Conservation (phyloP, 2,329 filamentous ascomycete genomes). For the Didymella segeticola region DNA sequence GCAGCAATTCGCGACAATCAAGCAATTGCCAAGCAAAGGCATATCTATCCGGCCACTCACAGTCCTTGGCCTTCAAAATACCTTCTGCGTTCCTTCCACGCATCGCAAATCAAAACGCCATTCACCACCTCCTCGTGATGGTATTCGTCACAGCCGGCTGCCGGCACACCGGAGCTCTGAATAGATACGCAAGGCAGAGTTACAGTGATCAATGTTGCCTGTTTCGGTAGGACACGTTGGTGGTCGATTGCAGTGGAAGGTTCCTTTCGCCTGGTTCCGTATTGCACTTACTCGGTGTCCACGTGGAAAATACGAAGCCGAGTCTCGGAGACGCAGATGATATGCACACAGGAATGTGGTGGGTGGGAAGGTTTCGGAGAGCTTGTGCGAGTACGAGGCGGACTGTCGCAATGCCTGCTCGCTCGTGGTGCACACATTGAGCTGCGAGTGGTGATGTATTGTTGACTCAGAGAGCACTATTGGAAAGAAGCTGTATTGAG, state of each 20-base stretch:
- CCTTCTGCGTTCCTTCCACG: neutral
- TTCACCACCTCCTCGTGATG: neutral
- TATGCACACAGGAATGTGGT: neutral
- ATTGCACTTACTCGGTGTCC: neutral
- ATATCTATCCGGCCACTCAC: neutral
- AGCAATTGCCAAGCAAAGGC: neutral
- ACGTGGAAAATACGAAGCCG: neutral
- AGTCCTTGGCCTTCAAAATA: neutral
- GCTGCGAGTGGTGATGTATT: too few relatives aligned
- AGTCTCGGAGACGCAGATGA: neutral
- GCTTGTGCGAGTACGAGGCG: neutral
- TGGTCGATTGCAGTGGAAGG: slow-evolving; percentile 7
- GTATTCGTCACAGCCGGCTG: neutral
- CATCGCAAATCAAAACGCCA: neutral
- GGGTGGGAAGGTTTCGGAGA: neutral
- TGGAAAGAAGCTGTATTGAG: too few relatives aligned
- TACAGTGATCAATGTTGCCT: neutral
- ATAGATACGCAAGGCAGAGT: neutral
- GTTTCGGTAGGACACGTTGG: slow-evolving; percentile 1
- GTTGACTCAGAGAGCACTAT: too few relatives aligned
- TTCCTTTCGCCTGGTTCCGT: neutral
- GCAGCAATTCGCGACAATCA: neutral
- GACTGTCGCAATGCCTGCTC: too few relatives aligned
- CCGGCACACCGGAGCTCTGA: neutral
- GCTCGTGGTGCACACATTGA: too few relatives aligned